Percentiles rank a stretch among this genome's conserved stretches.
Conservation (phyloP, 2,329 filamentous ascomycete species). For the Fusarium torulosum region DNA sequence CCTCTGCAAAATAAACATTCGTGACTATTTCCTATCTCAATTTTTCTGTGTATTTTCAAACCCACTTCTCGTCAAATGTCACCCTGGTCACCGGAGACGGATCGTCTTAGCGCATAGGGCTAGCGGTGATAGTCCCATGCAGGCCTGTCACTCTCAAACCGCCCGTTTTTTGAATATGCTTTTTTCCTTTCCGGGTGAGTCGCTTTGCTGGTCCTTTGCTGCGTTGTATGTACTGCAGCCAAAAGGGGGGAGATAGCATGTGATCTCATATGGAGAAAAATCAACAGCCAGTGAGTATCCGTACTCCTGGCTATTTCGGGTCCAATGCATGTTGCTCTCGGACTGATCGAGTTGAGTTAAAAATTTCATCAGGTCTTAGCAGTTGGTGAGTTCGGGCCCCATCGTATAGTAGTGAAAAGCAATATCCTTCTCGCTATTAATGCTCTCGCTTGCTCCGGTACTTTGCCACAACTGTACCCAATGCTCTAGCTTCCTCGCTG, state of each 20-base stretch:
- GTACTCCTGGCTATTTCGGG: not conserved
- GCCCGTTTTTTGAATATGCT: not conserved
- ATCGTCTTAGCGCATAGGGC: conserved; percentile 28
- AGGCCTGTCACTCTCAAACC: conserved; percentile 28
- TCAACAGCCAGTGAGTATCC: not conserved
- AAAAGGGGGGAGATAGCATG: not conserved
- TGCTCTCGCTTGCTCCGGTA: conserved; percentile 6
- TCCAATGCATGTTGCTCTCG: not conserved
- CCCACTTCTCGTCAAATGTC: conserved; percentile 13
- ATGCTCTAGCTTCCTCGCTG: conserved; percentile 15
- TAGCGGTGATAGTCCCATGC: conserved; percentile 33
- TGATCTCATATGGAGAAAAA: not conserved
- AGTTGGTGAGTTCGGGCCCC: not conserved
- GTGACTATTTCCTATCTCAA: not conserved
- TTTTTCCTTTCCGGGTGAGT: conserved; percentile 7
- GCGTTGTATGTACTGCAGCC: not conserved
- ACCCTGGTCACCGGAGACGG: conserved; percentile 24
- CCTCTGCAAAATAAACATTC: conserved; percentile 11
- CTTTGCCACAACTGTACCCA: conserved; percentile 24
- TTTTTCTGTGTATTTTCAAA: not conserved
- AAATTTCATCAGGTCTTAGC: not conserved
- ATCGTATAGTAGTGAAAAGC: conserved; percentile 8
- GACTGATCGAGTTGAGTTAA: not conserved
- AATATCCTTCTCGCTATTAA: not conserved
- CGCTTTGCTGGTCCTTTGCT: not conserved